These are phyloP conservation scores for Populus davidiana DNA, from an alignment of 345 rosid species.

Conservation along the genomic window DNA sequence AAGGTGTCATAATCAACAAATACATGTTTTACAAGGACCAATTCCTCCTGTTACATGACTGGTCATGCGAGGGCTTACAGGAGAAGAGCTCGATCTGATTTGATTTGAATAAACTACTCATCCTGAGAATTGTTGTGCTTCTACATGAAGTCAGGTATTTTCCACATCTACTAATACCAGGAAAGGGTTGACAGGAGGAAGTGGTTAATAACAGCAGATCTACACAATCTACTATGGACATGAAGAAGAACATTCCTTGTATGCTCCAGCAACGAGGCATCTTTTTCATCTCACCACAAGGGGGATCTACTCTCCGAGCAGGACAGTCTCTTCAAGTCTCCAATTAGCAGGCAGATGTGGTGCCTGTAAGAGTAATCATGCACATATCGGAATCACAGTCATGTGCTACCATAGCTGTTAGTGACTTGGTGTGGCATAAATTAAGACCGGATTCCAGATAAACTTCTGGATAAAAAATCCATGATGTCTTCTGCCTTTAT, in stretches of 20 bases:
- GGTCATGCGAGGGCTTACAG: too few species aligned
- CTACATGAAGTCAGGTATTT: background rate
- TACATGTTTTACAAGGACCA: background rate
- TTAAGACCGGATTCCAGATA: background rate
- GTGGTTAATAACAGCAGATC: background rate
- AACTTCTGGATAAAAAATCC: background rate
- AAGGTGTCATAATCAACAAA: background rate
- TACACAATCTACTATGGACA: background rate
- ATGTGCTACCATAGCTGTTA: background rate
- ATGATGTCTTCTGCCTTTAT: background rate
- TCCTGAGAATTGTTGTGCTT: background rate
- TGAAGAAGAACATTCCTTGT: background rate
- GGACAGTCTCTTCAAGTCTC: too few species aligned
- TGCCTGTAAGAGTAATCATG: background rate
- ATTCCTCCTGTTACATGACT: background rate
- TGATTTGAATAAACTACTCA: background rate
- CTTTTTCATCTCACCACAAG: background rate
- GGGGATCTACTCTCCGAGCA: background rate
- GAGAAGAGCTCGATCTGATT: background rate
- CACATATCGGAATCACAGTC: background rate
- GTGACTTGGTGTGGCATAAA: background rate
- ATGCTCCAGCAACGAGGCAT: too few species aligned
- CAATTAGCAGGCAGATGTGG: too few species aligned
- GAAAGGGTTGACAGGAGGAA: background rate
- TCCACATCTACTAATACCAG: background rate